phyloP scores from a whole-genome alignment of 345 rosid genomes.

The Eucalyptus pauciflora region DNA sequence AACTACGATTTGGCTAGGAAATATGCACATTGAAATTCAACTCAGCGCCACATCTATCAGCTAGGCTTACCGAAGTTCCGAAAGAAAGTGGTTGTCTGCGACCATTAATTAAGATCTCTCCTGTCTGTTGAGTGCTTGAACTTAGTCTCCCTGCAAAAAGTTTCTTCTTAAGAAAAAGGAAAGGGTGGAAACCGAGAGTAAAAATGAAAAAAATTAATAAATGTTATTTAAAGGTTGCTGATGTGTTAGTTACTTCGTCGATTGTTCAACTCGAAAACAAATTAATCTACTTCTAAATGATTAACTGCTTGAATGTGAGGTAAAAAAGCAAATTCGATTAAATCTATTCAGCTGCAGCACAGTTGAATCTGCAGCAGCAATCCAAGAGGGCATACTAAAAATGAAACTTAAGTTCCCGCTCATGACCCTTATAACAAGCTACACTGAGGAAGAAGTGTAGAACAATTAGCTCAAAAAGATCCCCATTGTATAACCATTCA shows the following conservation, averaged over 20 bases:
- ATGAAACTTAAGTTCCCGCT: not conserved
- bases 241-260: not conserved
- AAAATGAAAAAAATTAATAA: not conserved
- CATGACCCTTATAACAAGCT: not conserved
- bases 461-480: not conserved
- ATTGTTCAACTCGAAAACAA: not conserved
- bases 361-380: not conserved
- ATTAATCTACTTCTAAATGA: not conserved
- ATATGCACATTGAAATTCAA: not conserved
- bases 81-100: conserved; percentile 10
- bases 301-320: not conserved
- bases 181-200: not conserved
- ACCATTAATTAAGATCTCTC: conserved; percentile 36
- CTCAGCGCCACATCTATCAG: not conserved
- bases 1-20: not conserved
- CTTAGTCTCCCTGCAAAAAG: not conserved
- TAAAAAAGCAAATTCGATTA: not conserved
- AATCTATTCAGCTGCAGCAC: not conserved
- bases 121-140: conserved; percentile 11
- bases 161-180: not conserved
- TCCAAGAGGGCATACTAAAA: not conserved
- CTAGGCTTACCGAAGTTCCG: not conserved
- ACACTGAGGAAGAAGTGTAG: not conserved
- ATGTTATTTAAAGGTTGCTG: not conserved
- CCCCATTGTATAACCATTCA: not conserved